Evolutionary conservation across 2,329 filamentous ascomycete genomes (phyloP), one percentile per base, ranked within the genome.

Genomic region (Aureobasidium vineae): DNA sequence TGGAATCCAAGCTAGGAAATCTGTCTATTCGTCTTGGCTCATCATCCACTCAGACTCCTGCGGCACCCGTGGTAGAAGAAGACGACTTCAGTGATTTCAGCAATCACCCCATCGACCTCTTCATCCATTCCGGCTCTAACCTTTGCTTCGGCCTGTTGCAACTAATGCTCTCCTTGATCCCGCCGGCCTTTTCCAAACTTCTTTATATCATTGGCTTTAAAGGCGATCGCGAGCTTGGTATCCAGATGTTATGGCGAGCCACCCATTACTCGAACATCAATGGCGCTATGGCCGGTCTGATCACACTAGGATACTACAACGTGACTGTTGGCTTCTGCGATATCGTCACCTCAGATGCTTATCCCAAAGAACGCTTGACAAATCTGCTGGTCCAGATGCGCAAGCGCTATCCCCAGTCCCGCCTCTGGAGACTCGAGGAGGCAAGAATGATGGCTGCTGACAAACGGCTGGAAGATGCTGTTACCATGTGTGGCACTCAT

Each of bases 131-230:
- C 0, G 94, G 92, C 11, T 86, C 88, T 5, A 95, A 90, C 74
- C 89, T 97, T 77, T 97, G 92, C 77, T 97, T 93, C 72, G 95
- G 95, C 3, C 84, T 96, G 38, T 80, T 98, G 1, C 84, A 96
- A 16, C 83, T 98, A 1, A 83, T 98, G 64, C 88, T 98, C n/a
- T 96, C 92, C 15, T 90, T 98, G 80, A 88, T 98, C 0, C 96
- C 95, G 0, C 95, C 95, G 0, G 87, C 93, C 0, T 97, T 98
- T 76, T 89, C 86, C n/a, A 90, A 87, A 66, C 84, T 99, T 1
- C 83, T 98, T 4, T 91, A 89, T 67, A 89, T 98, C 49, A 90
- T 97, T 36, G 95, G 95, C 1, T 98, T 98, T 79, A 88, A 86
- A 68, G 95, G 95, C 38, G 93, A 98, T 75, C 88, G 93, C 50